These are phyloP conservation scores for Vigna radiata DNA, from an alignment of 306 rosid species.

Conservation along the genomic window DNA sequence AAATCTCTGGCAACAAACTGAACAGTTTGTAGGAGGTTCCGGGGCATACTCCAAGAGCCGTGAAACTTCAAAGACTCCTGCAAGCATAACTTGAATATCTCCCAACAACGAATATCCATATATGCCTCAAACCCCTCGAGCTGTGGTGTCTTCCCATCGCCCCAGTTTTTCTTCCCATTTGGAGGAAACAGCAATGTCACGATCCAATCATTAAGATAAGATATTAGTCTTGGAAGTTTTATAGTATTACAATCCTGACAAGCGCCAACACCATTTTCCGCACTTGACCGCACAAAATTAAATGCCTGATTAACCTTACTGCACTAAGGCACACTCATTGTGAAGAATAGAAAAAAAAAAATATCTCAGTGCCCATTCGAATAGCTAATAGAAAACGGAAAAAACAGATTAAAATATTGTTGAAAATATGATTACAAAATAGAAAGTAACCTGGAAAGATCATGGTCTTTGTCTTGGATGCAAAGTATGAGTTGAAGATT, in stretches of 20 bases:
- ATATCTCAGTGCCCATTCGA: neutral
- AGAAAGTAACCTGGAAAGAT: conserved; percentile 64
- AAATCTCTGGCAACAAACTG: conserved; percentile 61
- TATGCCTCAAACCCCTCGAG: conserved; percentile 51
- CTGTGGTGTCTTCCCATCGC: conserved; percentile 48
- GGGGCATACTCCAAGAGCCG: conserved; percentile 64
- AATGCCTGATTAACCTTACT: conserved; percentile 79
- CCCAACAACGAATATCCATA: conserved; percentile 87
- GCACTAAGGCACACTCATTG: conserved; percentile 53
- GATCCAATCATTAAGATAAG: conserved; percentile 74
- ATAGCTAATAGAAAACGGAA: neutral
- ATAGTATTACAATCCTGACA: conserved; percentile 61
- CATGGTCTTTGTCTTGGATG: conserved; percentile 64
- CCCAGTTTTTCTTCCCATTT: conserved; percentile 56
- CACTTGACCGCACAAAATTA: conserved; percentile 61
- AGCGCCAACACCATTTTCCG: conserved; percentile 40
- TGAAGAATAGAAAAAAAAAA: neutral
- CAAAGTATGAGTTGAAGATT: conserved; percentile 69
- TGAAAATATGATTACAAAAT: neutral
- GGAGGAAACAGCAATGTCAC: conserved; percentile 76
- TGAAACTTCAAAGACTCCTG: conserved; percentile 62
- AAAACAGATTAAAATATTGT: neutral
- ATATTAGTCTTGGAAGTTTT: conserved; percentile 60
- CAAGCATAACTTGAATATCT: conserved; percentile 80
- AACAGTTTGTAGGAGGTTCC: conserved; percentile 68